These are phyloP conservation scores for Microthyrium microscopicum DNA, from an alignment of 2,329 filamentous ascomycete genomes.

Conservation along the genomic window DNA sequence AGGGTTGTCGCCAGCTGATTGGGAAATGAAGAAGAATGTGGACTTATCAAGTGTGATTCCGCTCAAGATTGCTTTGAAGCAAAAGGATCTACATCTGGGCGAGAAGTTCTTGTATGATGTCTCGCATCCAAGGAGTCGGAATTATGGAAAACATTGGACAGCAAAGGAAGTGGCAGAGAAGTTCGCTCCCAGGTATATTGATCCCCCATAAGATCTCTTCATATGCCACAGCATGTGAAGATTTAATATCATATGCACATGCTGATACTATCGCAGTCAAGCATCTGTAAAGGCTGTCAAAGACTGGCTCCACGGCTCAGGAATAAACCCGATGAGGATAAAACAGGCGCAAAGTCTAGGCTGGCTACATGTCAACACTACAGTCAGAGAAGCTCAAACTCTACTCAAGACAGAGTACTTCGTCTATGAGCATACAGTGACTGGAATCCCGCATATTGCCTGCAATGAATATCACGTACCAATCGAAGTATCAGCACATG, in stretches of 20 bases:
- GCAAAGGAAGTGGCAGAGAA: constrained; percentile 13
- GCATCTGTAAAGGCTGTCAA: constrained; percentile 10
- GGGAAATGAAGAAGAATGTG: constrained; percentile 12
- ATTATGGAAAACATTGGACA: constrained; percentile 17
- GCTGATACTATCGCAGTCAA: constrained; percentile 9
- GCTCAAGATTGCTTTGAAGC: constrained; percentile 14
- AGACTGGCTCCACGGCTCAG: constrained; percentile 13
- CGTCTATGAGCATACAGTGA: constrained; percentile 19
- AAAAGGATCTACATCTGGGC: constrained; percentile 12
- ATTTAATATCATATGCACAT: background rate
- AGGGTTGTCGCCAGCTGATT: constrained; percentile 10
- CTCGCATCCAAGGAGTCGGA: constrained; percentile 14
- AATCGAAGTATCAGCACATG: constrained; percentile 11
- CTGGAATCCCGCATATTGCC: constrained; percentile 19
- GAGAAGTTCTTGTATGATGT: constrained; percentile 13
- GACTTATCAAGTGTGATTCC: constrained; percentile 12
- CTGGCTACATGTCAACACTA: constrained; percentile 25
- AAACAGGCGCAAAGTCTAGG: constrained; percentile 7
- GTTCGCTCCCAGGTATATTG: constrained; percentile 13
- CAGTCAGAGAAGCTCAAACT: constrained; percentile 20
- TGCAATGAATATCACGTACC: constrained; percentile 23
- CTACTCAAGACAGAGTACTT: constrained; percentile 24
- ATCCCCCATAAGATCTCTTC: background rate
- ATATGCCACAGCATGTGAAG: too few species aligned
- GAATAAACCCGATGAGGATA: constrained; percentile 10